A percentile compares a stretch with the other conserved stretches of the same genome.
Evolutionary conservation across 306 rosid genomes (phyloP).

Genomic region (Quercus suber): DNA sequence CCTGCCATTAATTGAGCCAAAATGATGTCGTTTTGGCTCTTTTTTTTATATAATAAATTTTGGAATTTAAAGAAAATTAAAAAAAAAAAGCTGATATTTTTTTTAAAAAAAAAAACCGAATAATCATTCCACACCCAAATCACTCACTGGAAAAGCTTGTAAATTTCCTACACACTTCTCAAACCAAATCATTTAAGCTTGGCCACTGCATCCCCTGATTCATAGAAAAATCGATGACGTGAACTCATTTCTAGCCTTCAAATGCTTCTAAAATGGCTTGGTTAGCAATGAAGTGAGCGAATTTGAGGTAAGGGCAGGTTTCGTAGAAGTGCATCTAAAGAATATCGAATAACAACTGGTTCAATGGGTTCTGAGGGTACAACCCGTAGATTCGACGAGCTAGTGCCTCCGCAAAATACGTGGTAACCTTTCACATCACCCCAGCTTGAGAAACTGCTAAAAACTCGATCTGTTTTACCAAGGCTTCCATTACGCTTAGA

Average conservation of each 20-base stretch:
- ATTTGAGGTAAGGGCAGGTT: slow-evolving; percentile 79
- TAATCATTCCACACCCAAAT: too few species aligned
- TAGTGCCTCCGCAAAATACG: slow-evolving; percentile 76
- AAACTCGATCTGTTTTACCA: slow-evolving; percentile 72
- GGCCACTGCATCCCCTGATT: slow-evolving; percentile 99
- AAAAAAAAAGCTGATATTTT: too few species aligned
- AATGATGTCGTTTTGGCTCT: too few species aligned
- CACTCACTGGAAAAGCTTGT: too few species aligned
- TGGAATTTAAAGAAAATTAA: too few species aligned
- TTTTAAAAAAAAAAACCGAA: too few species aligned
- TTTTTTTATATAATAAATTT: too few species aligned
- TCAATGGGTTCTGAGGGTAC: slow-evolving; percentile 45
- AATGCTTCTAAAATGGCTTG: slow-evolving; percentile 92
- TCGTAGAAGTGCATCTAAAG: slow-evolving; percentile 91
- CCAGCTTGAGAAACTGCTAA: slow-evolving; percentile 76
- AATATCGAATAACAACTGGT: slow-evolving; percentile 50
- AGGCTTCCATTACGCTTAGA: slow-evolving; percentile 53
- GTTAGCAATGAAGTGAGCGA: slow-evolving; percentile 90
- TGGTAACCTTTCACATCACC: slow-evolving; percentile 85
- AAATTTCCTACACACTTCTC: too few species aligned
- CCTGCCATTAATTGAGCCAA: too few species aligned
- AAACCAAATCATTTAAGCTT: too few species aligned
- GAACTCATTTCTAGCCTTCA: slow-evolving; percentile 67
- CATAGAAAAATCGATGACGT: slow-evolving; percentile 84
- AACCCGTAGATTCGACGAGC: slow-evolving; percentile 63